These are phyloP conservation scores for Colletotrichum sp. DNA, from an alignment of 2,329 filamentous ascomycete species.

Conservation along the genomic window DNA sequence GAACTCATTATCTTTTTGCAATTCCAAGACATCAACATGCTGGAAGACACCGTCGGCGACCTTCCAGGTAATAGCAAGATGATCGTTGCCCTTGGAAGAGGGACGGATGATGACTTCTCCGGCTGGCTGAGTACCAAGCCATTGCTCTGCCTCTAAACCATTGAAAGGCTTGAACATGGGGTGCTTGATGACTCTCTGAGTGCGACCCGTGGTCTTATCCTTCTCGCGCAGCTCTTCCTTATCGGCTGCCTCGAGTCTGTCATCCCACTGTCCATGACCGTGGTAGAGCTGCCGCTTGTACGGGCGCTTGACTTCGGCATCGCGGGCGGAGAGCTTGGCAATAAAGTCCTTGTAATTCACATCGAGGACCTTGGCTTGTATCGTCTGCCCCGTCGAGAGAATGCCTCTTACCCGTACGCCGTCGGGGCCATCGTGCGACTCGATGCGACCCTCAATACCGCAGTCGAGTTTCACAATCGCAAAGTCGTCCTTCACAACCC, in stretches of 20 bases:
- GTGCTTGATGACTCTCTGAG: slow-evolving; percentile 96
- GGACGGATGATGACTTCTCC: slow-evolving; percentile 96
- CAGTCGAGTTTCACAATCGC: slow-evolving; percentile 94
- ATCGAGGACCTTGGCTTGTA: slow-evolving; percentile 86
- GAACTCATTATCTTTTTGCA: slow-evolving; percentile 97
- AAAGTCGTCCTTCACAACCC: slow-evolving; percentile 89
- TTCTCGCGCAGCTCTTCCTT: slow-evolving; percentile 85
- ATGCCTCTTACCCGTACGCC: slow-evolving; percentile 74
- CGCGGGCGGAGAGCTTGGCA: slow-evolving; percentile 83
- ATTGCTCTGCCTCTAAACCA: slow-evolving; percentile 90
- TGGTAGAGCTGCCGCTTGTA: slow-evolving; percentile 74
- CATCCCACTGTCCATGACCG: slow-evolving; percentile 85
- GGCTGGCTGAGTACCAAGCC: slow-evolving; percentile 80
- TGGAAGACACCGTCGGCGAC: slow-evolving; percentile 96
- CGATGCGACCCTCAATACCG: slow-evolving; percentile 88
- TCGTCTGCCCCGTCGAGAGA: slow-evolving; percentile 80
- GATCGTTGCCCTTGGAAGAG: slow-evolving; percentile 93
- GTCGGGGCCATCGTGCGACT: slow-evolving; percentile 81
- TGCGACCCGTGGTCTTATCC: slow-evolving; percentile 82
- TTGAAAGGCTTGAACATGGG: slow-evolving; percentile 96
- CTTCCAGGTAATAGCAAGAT: slow-evolving; percentile 97
- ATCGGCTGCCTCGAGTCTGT: slow-evolving; percentile 79
- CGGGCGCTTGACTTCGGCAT: slow-evolving; percentile 78
- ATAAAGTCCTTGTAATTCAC: slow-evolving; percentile 87
- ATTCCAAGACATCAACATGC: slow-evolving; percentile 94